Conservation (phyloP, 2,329 filamentous ascomycete species). For the Talaromyces islandicus region DNA sequence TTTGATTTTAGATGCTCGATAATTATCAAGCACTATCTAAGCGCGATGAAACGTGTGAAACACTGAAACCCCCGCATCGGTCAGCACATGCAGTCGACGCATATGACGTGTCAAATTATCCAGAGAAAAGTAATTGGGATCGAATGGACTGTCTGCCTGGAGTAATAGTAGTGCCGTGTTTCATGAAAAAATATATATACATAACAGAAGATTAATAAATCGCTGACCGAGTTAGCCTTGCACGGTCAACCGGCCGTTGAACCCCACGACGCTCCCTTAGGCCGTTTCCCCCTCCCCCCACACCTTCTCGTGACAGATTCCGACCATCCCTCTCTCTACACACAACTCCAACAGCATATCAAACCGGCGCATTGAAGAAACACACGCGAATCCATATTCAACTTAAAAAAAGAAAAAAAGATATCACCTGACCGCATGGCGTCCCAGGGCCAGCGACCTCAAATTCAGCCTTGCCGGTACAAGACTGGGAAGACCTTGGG, state of each 20-base stretch:
- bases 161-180: not conserved
- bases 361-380: not conserved
- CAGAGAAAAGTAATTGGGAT: not conserved
- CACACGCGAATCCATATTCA: not conserved
- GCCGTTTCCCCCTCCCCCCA: not conserved
- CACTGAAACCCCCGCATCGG: not conserved
- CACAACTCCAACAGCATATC: not conserved
- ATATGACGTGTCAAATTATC: not conserved
- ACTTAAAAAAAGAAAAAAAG: not conserved
- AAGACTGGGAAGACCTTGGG: slow-evolving; percentile 98
- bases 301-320: not conserved
- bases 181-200: not conserved
- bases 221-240: not conserved
- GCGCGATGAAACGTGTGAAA: not conserved
- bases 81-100: not conserved
- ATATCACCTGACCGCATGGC: slow-evolving; percentile 2
- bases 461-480: slow-evolving; percentile 93
- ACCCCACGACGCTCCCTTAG: not conserved
- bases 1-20: not conserved
- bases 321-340: not conserved
- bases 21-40: not conserved
- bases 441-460: slow-evolving; percentile 38
- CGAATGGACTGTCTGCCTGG: not conserved
- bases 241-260: not conserved
- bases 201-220: not conserved